Percentiles rank a stretch among this genome's conserved stretches.
phyloP scores from a whole-genome alignment of 2,329 filamentous ascomycete genomes.

The Colletotrichum sojae region DNA sequence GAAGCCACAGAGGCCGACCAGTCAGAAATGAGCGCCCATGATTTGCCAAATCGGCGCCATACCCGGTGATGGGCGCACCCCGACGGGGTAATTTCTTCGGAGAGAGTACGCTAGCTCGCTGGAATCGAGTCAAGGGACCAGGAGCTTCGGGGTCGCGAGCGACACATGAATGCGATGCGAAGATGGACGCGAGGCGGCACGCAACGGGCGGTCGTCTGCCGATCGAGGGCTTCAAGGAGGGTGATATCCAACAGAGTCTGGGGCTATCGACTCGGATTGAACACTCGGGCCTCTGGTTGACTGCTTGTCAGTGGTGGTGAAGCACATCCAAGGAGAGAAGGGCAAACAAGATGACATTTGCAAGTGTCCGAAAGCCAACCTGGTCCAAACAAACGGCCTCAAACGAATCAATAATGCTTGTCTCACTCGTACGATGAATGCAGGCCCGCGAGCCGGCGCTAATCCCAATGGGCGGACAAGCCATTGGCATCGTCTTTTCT shows the following conservation, averaged over 20 bases:
- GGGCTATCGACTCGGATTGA: neutral
- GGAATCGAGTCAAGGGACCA: neutral
- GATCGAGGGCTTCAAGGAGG: neutral
- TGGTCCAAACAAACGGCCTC: neutral
- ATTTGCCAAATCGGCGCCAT: slow-evolving; percentile 7
- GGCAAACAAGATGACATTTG: slow-evolving; percentile 6
- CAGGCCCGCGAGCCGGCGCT: slow-evolving; percentile 6
- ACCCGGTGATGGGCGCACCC: neutral
- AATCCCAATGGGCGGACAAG: slow-evolving; percentile 1
- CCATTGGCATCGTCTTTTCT: neutral
- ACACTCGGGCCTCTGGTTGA: slow-evolving; percentile 14
- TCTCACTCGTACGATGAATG: slow-evolving; percentile 20
- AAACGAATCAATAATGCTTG: slow-evolving; percentile 24
- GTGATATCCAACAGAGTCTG: neutral
- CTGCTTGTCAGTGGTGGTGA: neutral
- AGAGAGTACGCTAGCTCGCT: neutral
- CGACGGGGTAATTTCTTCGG: neutral
- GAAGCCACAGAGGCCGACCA: neutral
- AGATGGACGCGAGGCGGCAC: neutral
- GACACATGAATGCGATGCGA: slow-evolving; percentile 7
- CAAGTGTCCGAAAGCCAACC: slow-evolving; percentile 4
- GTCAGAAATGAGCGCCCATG: neutral
- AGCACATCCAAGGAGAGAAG: neutral
- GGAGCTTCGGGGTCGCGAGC: neutral
- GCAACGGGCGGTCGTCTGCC: neutral